Conservation (phyloP, 2,329 filamentous ascomycete genomes). For the Neurospora sp. region DNA sequence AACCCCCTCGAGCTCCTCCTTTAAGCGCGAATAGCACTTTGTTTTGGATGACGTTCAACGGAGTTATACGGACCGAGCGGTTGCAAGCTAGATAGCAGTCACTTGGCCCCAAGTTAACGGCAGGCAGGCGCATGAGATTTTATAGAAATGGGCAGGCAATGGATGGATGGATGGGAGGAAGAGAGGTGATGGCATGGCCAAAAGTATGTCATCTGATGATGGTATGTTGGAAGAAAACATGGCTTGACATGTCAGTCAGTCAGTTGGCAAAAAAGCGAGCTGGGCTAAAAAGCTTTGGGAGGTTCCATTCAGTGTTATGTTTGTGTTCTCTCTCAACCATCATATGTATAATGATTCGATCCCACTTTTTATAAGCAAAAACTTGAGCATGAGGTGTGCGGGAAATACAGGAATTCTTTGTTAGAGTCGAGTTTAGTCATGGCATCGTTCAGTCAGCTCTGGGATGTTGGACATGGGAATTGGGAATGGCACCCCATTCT, state of each 20-base stretch:
- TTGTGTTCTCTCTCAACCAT: background rate
- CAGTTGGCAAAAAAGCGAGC: background rate
- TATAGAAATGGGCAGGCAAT: background rate
- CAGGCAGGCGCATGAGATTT: background rate
- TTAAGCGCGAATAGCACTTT: conserved; percentile 34
- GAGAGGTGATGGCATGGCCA: background rate
- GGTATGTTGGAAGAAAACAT: no score
- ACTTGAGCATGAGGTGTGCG: background rate
- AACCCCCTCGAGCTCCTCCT: conserved; percentile 92
- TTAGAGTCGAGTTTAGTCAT: background rate
- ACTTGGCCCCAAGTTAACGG: background rate
- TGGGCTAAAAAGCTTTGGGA: background rate
- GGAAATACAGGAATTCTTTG: background rate
- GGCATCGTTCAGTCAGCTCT: background rate
- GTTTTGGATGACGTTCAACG: background rate
- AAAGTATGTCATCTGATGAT: no score
- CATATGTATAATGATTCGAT: conserved; percentile 1
- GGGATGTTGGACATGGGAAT: background rate
- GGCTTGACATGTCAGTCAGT: background rate
- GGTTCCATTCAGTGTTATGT: background rate
- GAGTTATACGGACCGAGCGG: background rate
- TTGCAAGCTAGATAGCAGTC: background rate
- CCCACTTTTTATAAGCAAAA: background rate
- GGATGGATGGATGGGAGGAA: background rate
- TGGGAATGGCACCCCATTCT: background rate